These are phyloP conservation scores for Fraxinus ornus DNA, from an alignment of 305 asterid species.

Conservation along the genomic window DNA sequence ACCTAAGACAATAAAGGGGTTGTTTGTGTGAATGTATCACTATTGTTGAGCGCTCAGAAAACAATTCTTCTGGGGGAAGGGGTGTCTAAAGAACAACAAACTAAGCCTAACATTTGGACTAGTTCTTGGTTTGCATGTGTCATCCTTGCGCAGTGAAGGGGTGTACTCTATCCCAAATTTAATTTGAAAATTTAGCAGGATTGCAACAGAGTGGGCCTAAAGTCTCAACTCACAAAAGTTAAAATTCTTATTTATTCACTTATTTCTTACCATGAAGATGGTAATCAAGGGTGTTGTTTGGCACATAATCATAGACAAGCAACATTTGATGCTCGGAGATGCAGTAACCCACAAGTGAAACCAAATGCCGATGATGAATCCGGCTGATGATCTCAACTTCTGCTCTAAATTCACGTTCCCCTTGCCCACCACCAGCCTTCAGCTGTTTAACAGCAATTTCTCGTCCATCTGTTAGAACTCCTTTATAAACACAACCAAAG, in stretches of 20 bases:
- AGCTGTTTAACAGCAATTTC: constrained; percentile 85
- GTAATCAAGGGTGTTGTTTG: constrained; percentile 76
- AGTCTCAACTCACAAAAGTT: neutral
- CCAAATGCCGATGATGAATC: constrained; percentile 85
- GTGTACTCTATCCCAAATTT: constrained; percentile 7
- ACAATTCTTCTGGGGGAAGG: neutral
- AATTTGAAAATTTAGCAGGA: constrained; percentile 4
- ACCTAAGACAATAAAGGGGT: neutral
- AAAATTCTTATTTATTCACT: neutral
- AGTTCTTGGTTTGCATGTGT: neutral
- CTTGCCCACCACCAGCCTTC: constrained; percentile 88
- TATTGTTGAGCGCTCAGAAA: neutral
- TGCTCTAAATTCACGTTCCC: constrained; percentile 88
- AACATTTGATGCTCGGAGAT: constrained; percentile 65
- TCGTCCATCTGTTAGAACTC: constrained; percentile 66
- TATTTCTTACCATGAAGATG: constrained; percentile 71
- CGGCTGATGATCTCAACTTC: constrained; percentile 91
- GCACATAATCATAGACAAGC: constrained; percentile 81
- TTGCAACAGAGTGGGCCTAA: constrained; percentile 1
- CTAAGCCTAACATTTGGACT: neutral
- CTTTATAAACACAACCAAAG: constrained; percentile 84
- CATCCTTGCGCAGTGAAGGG: neutral
- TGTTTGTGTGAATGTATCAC: neutral
- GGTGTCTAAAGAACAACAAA: neutral
- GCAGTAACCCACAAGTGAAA: constrained; percentile 88